Evolutionary conservation across 495 filamentous ascomycete species (phyloP).

Genomic region (Podospora pseudocomata): DNA sequence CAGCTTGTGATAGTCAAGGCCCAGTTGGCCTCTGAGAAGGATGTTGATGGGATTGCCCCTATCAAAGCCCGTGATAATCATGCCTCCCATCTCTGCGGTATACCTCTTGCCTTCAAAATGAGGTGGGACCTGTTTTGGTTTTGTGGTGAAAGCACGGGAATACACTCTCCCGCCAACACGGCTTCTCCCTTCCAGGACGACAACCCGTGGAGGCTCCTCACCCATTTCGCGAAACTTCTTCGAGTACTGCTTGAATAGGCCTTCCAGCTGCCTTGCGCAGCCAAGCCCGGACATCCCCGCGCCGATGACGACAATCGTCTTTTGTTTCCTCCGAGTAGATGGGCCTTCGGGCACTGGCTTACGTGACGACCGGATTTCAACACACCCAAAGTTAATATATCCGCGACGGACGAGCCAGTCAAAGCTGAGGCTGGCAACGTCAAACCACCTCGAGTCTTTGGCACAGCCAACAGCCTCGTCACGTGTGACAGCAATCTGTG

Average conservation of each 20-base stretch:
- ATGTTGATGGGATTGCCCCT: constrained; percentile 89
- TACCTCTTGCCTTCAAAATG: constrained; percentile 56
- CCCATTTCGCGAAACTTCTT: constrained; percentile 57
- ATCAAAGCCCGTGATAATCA: constrained; percentile 96
- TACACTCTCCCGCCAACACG: constrained; percentile 93
- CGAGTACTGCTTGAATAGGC: constrained; percentile 71
- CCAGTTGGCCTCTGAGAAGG: constrained; percentile 86
- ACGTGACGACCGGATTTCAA: constrained; percentile 51
- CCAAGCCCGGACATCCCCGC: constrained; percentile 90
- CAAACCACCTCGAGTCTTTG: constrained; percentile 86
- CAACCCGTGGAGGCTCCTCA: constrained; percentile 65
- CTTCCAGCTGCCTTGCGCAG: constrained; percentile 87
- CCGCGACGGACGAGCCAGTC: constrained; percentile 88
- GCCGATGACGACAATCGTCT: constrained; percentile 82
- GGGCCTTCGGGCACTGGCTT: constrained; percentile 24
- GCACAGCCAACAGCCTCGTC: constrained; percentile 93
- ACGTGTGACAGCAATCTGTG: constrained; percentile 76
- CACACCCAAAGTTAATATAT: constrained; percentile 95
- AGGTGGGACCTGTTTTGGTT: constrained; percentile 24
- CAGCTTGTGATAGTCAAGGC: constrained; percentile 77
- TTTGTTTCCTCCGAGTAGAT: constrained; percentile 45
- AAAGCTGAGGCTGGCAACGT: constrained; percentile 80
- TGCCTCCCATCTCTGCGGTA: constrained; percentile 93
- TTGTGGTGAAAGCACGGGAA: constrained; percentile 69
- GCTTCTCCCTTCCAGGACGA: constrained; percentile 82